Evolutionary conservation across 257 asterid genomes (phyloP), one percentile per base, ranked within the genome.

Genomic region (Hygrophila difformis): DNA sequence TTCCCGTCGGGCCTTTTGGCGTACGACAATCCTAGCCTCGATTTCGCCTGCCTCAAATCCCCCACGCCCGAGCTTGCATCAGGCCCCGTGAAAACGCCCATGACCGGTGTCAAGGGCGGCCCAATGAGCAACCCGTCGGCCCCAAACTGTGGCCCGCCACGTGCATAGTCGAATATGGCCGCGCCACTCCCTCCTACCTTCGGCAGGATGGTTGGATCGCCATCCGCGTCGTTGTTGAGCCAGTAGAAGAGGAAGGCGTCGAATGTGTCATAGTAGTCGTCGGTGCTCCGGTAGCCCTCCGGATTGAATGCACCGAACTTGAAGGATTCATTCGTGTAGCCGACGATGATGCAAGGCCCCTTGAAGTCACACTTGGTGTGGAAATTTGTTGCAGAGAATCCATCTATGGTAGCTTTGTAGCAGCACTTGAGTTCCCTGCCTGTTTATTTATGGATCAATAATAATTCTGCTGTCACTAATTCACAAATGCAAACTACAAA

Each of bases 181-280:
- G 96, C 97, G 0, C 97, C 96, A 26, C 94, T 88, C 26, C 96
- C 97, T 15, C 96, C 96, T 29, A 88, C 87, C 63, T 88, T 79
- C 0, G 96, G 84, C 57, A 81, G 51, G 33, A 75, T 35, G 39
- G 73, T 52, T 10, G 89, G 89, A 1, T 44, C 54, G 26, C 28
- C 51, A 0, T 33, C 8, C 3, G 55, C 41, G 12, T 12, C 60
- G 10, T 66, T 19, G 5, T 60, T 51, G 0, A 51, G 51, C 97
- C 97, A 81, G 17, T 81, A 81, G 65, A 84, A 84, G 36, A 88
- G 77, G 59, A 88, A 84, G 1, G 97, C 75, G 47, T 87, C 95
- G 24, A 84, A 87, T 1, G 95, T 67, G 47, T 81, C 94, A 15
- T 80, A 83, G 54, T 83, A 87, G 53, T 87, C 92, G 43, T 84